Evolutionary conservation across 306 rosid species (phyloP).

Genomic region (Leucaena leucocephala): DNA sequence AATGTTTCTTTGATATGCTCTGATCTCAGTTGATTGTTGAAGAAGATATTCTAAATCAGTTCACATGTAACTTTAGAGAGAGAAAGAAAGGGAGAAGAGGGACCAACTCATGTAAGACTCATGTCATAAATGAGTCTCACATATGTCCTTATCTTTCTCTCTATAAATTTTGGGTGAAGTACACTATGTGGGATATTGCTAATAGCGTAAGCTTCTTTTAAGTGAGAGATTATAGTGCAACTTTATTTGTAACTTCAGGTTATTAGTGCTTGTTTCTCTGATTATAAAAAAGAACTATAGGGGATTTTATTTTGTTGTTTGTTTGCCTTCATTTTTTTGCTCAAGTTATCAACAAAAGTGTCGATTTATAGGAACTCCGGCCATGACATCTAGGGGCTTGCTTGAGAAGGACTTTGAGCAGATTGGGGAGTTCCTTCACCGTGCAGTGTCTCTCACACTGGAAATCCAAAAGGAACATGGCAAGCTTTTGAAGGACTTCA

Average conservation of each 20-base stretch:
- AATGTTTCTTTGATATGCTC: neutral
- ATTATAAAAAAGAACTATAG: neutral
- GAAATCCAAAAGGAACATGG: conserved; percentile 86
- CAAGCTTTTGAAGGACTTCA: conserved; percentile 94
- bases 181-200: neutral
- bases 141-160: neutral
- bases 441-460: conserved; percentile 76
- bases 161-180: neutral
- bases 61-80: neutral
- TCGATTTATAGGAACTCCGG: conserved; percentile 72
- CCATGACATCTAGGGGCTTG: conserved; percentile 97
- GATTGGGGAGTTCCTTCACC: conserved; percentile 95
- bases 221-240: no score
- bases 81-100: neutral
- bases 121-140: neutral
- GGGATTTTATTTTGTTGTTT: neutral
- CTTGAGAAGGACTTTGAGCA: conserved; percentile 91
- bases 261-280: no score
- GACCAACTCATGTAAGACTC: neutral
- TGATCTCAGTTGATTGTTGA: neutral
- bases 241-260: no score
- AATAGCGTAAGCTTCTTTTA: no score
- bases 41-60: neutral
- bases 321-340: neutral
- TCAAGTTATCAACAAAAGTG: conserved; percentile 26